Evolutionary conservation across 495 filamentous ascomycete genomes (phyloP).

Genomic region (Neurospora africana): DNA sequence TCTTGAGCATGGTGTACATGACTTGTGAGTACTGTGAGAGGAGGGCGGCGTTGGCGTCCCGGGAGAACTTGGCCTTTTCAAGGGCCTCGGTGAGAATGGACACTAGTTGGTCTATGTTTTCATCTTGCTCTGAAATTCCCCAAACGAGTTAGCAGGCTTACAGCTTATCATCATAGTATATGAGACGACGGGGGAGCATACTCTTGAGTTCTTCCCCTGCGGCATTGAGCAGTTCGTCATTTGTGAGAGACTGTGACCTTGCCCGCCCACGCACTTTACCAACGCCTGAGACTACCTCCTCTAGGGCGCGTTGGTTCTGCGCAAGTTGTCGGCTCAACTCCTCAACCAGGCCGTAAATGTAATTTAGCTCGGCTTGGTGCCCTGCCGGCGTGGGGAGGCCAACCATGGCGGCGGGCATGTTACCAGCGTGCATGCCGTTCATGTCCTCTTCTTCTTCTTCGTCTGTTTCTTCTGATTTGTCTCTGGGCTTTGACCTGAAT

Average conservation of each 20-base stretch:
- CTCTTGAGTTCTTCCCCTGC: slow-evolving; percentile 40
- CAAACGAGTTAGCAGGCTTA: neutral
- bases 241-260: slow-evolving; percentile 32
- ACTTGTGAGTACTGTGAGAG: slow-evolving; percentile 37
- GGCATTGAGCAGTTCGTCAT: slow-evolving; percentile 39
- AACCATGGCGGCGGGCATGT: slow-evolving; percentile 34
- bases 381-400: slow-evolving; percentile 61
- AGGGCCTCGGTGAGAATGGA: slow-evolving; percentile 42
- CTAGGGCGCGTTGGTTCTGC: slow-evolving; percentile 66
- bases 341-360: slow-evolving; percentile 73
- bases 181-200: slow-evolving; percentile 7
- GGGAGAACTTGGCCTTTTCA: slow-evolving; percentile 39
- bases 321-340: slow-evolving; percentile 67
- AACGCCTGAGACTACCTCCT: slow-evolving; percentile 58
- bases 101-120: slow-evolving; percentile 41
- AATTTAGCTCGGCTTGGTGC: slow-evolving; percentile 79
- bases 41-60: slow-evolving; percentile 42
- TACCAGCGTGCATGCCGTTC: slow-evolving; percentile 50
- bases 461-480: slow-evolving; percentile 7
- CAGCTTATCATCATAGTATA: neutral
- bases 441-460: slow-evolving; percentile 32
- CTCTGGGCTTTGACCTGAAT: neutral
- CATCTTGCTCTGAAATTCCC: slow-evolving; percentile 29
- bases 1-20: slow-evolving; percentile 36
- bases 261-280: slow-evolving; percentile 42